Evolutionary conservation across 1,139 yeast species (phyloP), one percentile per base, ranked within the genome.

Genomic region (Kurtzmaniella quercitrusa): DNA sequence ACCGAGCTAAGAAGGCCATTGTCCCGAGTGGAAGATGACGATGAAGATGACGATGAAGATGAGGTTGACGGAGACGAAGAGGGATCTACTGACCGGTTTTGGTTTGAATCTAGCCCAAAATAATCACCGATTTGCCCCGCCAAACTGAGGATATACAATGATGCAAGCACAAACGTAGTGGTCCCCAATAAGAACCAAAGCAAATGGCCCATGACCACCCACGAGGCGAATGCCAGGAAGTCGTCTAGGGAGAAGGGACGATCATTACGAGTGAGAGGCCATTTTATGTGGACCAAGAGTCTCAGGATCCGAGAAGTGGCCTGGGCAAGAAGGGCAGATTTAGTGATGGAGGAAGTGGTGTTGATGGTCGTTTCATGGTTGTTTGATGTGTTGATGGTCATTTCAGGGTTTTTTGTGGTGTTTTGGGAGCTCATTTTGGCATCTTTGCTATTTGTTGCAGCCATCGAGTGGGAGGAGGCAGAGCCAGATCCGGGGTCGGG

Each of bases 161-260:
- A 55, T 25, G 75, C 67, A 29, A 83, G 71, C 2, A 79, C 80
- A 55, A 81, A 81, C 0, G 86, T 81, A 1, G 87, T 81, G 2
- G 87, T 81, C 2, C 86, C 85, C 39, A 81, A 57, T 0, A 80
- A 59, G n/a, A 81, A 59, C 86, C 86, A 81, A 17, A 79, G 54
- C 5, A 77, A 56, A 51, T 77, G 76, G 2, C 81, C 81, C 70
- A 77, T 65, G 12, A 78, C 73, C 38, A 76, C 50, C 79, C 81
- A 76, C 1, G 81, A 78, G 38, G 79, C 75, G 53, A 81, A 66
- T 0, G 86, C 84, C 0, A 83, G 75, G 7, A 75, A 56, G 49
- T 80, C 83, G 53, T 79, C 82, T 21, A 69, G 55, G 9, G 79
- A 63, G 44, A 76, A 71, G 3, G 81, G 82, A 38, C 80, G 66